Evolutionary conservation across 164 flowering plant species (phyloP), one percentile per base, ranked within the genome.

Genomic region (Dillenia suffruticosa): DNA sequence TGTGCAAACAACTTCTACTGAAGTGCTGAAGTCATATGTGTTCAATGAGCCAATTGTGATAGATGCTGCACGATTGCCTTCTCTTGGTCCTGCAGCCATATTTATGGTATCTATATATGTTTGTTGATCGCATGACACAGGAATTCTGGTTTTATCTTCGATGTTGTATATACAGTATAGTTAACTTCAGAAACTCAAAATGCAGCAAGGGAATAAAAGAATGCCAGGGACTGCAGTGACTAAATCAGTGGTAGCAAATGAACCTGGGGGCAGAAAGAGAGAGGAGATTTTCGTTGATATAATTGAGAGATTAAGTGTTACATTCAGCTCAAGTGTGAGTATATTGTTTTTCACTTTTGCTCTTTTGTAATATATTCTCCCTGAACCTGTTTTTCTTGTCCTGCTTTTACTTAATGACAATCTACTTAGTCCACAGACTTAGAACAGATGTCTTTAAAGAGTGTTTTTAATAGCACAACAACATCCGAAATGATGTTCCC

Each of bases 201-300:
- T 82, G 72, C 94, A 93, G 97, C 92, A 88, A 88, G 98, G 98
- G 54, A 72, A 76, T 47, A 93, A 93, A 77, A 72, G 94, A 76
- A 90, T 90, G 96, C 97, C 98, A 46, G 97, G 96, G 24, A 94
- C 92, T 56, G 97, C 98, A 61, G 88, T 94, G 44, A 89, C 98
- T 62, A 90, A 90, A 71, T 93, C 98, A 67, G 97, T 89, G 68
- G 92, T 94, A 9, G 89, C 98, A 62, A 84, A 83, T 87, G 97
- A 87, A 55, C 86, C 94, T 54, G 90, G 90, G 49, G 98, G 96
- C 44, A 74, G 89, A 61, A 87, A 70, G 80, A 90, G 98, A 69
- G 98, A 89, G 76, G 97, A 93, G 78, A 93, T 90, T 47, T 93
- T 90, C 77, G 96, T 90, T 62, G 95, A 93, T 70, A 83, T 94